phyloP scores from a whole-genome alignment of 345 rosid genomes.

The Heritiera littoralis region DNA sequence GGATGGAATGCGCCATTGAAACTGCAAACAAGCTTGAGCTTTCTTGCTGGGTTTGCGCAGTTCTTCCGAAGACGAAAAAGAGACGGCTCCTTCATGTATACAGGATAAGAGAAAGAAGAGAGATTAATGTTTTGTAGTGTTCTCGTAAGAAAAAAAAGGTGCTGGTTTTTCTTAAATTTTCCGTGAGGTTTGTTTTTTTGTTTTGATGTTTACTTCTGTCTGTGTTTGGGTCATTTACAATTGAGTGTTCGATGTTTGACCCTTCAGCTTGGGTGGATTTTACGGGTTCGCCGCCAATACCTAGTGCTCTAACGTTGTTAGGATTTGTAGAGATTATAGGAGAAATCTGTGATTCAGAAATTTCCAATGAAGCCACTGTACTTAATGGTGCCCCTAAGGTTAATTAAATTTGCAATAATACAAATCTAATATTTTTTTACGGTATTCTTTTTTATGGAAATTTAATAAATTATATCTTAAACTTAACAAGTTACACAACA shows the following conservation, averaged over 20 bases:
- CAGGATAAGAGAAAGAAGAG: neutral
- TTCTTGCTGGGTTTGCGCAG: constrained; percentile 13
- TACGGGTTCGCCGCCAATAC: too few species aligned
- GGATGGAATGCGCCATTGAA: constrained; percentile 35
- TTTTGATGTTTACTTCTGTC: neutral
- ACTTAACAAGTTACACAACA: too few species aligned
- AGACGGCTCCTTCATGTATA: constrained; percentile 29
- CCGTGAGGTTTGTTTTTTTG: neutral
- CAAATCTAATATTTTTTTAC: too few species aligned
- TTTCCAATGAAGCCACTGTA: too few species aligned
- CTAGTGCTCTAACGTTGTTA: too few species aligned
- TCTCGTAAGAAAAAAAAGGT: neutral
- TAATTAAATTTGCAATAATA: too few species aligned
- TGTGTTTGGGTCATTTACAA: neutral
- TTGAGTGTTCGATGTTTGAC: neutral
- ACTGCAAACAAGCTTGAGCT: constrained; percentile 38
- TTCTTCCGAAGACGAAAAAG: constrained; percentile 25
- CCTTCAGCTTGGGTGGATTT: too few species aligned
- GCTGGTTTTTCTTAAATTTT: neutral
- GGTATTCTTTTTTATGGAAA: too few species aligned
- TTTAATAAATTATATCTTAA: too few species aligned
- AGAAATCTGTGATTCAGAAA: too few species aligned
- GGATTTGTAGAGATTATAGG: too few species aligned
- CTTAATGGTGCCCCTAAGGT: too few species aligned
- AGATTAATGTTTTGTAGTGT: neutral